Conservation (phyloP, 1,139 yeast genomes). For the Pichia sp. region DNA sequence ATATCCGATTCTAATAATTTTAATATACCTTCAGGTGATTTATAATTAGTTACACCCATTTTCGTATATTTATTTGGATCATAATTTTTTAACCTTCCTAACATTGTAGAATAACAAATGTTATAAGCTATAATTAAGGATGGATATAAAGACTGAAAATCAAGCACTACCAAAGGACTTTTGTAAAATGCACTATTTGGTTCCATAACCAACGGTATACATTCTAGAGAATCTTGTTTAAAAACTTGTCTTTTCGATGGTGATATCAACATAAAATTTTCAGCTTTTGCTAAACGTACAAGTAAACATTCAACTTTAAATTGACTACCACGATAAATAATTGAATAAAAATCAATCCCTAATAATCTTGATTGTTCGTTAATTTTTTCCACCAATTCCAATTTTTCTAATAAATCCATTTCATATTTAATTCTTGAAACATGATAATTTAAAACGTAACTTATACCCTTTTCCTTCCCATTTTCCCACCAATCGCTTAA, state of each 20-base stretch:
- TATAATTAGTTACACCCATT: constrained; percentile 47
- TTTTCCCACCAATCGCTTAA: constrained; percentile 47
- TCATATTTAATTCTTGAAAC: constrained; percentile 43
- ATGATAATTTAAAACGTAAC: constrained; percentile 48
- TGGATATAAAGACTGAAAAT: constrained; percentile 91
- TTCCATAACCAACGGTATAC: constrained; percentile 87
- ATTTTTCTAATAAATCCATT: constrained; percentile 48
- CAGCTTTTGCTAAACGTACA: constrained; percentile 66
- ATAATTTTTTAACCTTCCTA: constrained; percentile 62
- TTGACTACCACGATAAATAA: constrained; percentile 86
- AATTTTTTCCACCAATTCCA: constrained; percentile 64
- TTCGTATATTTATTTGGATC: constrained; percentile 42
- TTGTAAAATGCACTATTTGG: constrained; percentile 82
- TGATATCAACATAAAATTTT: constrained; percentile 64
- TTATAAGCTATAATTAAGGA: constrained; percentile 89
- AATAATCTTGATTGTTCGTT: constrained; percentile 80
- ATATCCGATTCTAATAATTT: constrained; percentile 49
- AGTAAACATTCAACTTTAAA: constrained; percentile 85
- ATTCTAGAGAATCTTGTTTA: constrained; percentile 78
- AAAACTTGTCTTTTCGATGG: constrained; percentile 81
- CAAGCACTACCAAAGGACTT: constrained; percentile 83
- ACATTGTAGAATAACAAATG: constrained; percentile 80
- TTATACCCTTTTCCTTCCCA: constrained; percentile 28
- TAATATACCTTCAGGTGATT: constrained; percentile 53
- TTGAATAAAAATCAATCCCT: constrained; percentile 87